phyloP scores from a whole-genome alignment of 2,329 filamentous ascomycete genomes.

The Talaromyces sp. region DNA sequence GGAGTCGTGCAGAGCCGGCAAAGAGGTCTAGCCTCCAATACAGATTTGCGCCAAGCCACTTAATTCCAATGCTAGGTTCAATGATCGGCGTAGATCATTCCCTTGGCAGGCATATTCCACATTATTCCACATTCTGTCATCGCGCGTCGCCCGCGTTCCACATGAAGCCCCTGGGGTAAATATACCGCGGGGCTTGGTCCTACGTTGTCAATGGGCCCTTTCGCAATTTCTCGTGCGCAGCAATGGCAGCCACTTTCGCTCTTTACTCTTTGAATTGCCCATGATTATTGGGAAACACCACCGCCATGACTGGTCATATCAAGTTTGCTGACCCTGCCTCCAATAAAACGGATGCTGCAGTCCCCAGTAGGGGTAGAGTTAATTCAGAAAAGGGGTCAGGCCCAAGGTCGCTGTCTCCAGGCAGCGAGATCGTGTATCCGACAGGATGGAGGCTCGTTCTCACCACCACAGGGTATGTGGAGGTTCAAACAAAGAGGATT shows the following conservation, averaged over 20 bases:
- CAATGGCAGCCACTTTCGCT: conserved; percentile 19
- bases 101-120: conserved; percentile 14
- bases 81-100: conserved; percentile 28
- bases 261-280: conserved; percentile 15
- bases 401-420: conserved; percentile 23
- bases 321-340: conserved; percentile 24
- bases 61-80: conserved; percentile 23
- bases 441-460: conserved; percentile 27
- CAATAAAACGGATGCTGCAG: conserved; percentile 7
- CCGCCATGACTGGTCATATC: conserved; percentile 23
- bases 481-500: neutral
- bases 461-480: conserved; percentile 24
- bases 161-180: conserved; percentile 27
- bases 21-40: conserved; percentile 7
- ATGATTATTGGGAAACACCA: conserved; percentile 9
- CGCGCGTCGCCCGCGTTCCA: conserved; percentile 29
- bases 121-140: conserved; percentile 32
- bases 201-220: conserved; percentile 20
- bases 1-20: conserved; percentile 1
- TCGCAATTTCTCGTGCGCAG: conserved; percentile 18
- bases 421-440: conserved; percentile 27
- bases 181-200: conserved; percentile 28
- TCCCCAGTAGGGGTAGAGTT: conserved; percentile 1
- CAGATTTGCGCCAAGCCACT: conserved; percentile 18
- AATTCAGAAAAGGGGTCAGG: conserved; percentile 24